Evolutionary conservation across 2,329 filamentous ascomycete species (phyloP), one percentile per base, ranked within the genome.

Genomic region (Trichoderma polysporum): DNA sequence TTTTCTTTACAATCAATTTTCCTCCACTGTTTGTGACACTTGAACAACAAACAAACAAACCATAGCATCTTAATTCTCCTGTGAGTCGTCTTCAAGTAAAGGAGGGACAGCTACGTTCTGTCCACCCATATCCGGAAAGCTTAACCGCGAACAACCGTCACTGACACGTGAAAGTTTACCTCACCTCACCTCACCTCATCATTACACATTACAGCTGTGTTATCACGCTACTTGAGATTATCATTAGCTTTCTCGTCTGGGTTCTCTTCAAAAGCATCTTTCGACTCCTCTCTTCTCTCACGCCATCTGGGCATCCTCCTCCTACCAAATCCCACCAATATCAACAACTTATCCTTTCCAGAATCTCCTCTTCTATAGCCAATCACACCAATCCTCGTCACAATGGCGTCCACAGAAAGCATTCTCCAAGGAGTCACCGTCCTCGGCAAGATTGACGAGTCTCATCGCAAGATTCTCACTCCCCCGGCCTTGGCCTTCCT

Each of bases 401-500:
- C 69, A 72, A 93, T 93, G 90, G 84, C 88, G 71, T 84, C 86
- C 71, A 87, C 87, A 76, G 91, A 97, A 66, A 82, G 85, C 71
- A 91, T 97, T 76, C 90, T 97, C 72, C 89, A 93, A 79, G 93
- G 93, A 80, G 94, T 97, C 76, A 88, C 89, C 80, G 88, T 98
- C 84, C 89, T 93, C 75, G 94, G 93, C 76, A 80, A 86, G 69
- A 83, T 98, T 76, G 89, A 88, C 75, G 88, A 94, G 68, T 83
- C 90, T 73, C 90, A 94, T 79, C 89, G 88, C 82, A 94, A 97
- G 85, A 96, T 99, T 78, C 87, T 98, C 71, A 97, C 89, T 70
- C 94, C 93, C 74, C 88, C 96, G 71, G 94, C 94, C 66, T 89
- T 92, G 71, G 91, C 93, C 70, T 99, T 98, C 85, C 88, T 99